A percentile compares a stretch with the other conserved stretches of the same genome.
phyloP scores from a whole-genome alignment of 768 basidiomycete genomes.

The Amanita jacksonii region DNA sequence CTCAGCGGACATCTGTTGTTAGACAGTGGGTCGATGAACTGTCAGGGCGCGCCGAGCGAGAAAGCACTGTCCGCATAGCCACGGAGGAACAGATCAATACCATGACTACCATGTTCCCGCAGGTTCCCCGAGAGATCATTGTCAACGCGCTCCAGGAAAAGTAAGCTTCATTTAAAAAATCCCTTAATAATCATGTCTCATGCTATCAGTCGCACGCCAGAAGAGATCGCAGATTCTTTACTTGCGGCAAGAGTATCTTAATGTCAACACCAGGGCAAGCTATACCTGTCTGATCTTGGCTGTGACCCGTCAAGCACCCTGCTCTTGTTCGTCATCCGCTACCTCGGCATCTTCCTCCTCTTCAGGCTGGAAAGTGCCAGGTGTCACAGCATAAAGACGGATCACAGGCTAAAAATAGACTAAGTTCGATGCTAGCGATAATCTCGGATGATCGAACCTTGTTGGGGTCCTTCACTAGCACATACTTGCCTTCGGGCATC shows the following conservation, averaged over 20 bases:
- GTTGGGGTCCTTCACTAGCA: conserved; percentile 96
- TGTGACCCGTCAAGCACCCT: conserved; percentile 9
- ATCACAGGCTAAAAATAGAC: conserved; percentile 67
- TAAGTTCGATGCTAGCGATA: conserved; percentile 6
- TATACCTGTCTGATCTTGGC: conserved; percentile 5
- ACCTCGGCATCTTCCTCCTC: conserved; percentile 58
- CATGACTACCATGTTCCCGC: conserved; percentile 77
- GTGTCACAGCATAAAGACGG: conserved; percentile 88
- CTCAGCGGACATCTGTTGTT: conserved; percentile 40
- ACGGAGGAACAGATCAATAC: conserved; percentile 69
- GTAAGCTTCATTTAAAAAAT: conserved; percentile 29
- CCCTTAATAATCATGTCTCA: conserved; percentile 7
- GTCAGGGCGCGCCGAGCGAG: conserved; percentile 51
- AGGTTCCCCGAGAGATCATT: conserved; percentile 60
- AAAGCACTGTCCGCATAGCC: conserved; percentile 54
- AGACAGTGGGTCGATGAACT: conserved; percentile 76
- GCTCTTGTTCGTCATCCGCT: conserved; percentile 31
- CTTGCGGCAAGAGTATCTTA: conserved; percentile 21
- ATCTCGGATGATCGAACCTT: conserved; percentile 45
- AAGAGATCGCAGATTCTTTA: conserved; percentile 75
- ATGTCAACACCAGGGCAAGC: background rate
- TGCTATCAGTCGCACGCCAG: conserved; percentile 55
- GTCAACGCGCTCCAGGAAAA: conserved; percentile 75
- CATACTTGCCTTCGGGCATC: conserved; percentile 97
- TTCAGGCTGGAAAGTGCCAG: conserved; percentile 73